phyloP scores from a whole-genome alignment of 768 basidiomycete genomes.

The Pholiota molesta region DNA sequence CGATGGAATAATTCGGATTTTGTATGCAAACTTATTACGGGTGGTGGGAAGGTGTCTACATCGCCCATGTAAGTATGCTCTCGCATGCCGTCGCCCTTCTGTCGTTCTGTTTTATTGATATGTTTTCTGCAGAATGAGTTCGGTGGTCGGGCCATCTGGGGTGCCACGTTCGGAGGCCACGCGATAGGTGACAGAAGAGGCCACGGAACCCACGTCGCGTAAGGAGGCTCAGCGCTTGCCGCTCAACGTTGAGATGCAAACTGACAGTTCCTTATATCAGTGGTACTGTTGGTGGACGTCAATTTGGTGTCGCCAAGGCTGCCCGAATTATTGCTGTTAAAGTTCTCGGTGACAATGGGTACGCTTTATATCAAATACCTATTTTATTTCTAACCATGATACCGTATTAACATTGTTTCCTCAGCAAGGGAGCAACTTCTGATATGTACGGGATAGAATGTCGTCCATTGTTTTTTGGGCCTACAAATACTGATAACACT shows the following conservation, averaged over 20 bases:
- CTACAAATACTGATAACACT: not conserved
- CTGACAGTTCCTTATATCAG: slow-evolving; percentile 14
- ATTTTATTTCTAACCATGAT: no score
- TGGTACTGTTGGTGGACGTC: slow-evolving; percentile 36
- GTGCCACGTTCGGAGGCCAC: slow-evolving; percentile 34
- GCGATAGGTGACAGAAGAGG: slow-evolving; percentile 39
- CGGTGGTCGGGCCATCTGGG: slow-evolving; percentile 45
- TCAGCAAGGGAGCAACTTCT: not conserved
- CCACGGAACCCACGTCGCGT: slow-evolving; percentile 45
- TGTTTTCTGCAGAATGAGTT: slow-evolving; percentile 33
- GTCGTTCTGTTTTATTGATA: not conserved
- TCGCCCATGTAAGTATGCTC: slow-evolving; percentile 15
- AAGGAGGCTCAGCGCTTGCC: slow-evolving; percentile 18
- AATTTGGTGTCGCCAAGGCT: slow-evolving; percentile 37
- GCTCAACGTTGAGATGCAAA: not conserved
- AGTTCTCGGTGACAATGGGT: slow-evolving; percentile 38
- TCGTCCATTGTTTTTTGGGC: slow-evolving; percentile 19
- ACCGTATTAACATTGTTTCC: not conserved
- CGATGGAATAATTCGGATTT: not conserved
- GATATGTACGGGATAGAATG: not conserved
- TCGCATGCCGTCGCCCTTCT: not conserved
- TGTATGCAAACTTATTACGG: not conserved
- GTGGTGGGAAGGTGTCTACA: slow-evolving; percentile 26
- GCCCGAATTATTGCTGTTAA: slow-evolving; percentile 41
- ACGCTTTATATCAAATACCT: no score